Base-by-base conservation (phyloP, 1,284 basidiomycete genomes). In the Puccinia coronata region DNA sequence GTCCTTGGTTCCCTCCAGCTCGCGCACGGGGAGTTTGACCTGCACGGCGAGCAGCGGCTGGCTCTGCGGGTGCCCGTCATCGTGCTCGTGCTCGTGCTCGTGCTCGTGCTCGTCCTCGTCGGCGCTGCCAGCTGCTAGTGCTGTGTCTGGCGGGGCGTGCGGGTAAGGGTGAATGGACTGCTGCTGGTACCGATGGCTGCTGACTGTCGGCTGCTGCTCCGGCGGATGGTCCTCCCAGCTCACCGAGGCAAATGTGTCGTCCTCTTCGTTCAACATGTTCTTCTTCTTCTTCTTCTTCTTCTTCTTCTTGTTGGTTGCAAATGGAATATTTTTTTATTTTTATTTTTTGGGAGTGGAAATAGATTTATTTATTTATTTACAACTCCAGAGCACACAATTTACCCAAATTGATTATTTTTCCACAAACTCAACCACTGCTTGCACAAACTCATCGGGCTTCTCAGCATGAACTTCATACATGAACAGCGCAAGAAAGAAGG, bases 1-100 rank as follows among this genome's bases (percentile, higher is more conserved):
- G 86, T 98, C 96, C 88, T 96, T 97, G 65, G 94, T 96, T 84
- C 96, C 95, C 82, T 95, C 92, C 70, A 97, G 90, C 87, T 98
- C 96, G 87, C 97, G 98, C 82, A 95, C 91, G 34, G 96, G 95
- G 85, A 98, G 96, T 85, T 91, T 91, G 82, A 99, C 94, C 78
- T 90, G 89, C 20, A 95, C 92, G 73, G 84, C 82, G 43, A 86
- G 82, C 51, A 83, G 84, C 28, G 85, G 84, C 8, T 57, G 39
- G 28, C 49, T 55, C 28, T 65, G 55, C n/a, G n/a, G n/a, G n/a
- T n/a, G n/a, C n/a, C n/a, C n/a, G n/a, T n/a, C n/a, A n/a, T n/a
- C n/a, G n/a, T n/a, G n/a, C n/a, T n/a, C n/a, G n/a, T n/a, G n/a
- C n/a, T n/a, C n/a, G n/a, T n/a, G n/a, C n/a, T n/a, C n/a, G n/a